Percentiles rank a stretch among this genome's conserved stretches.
phyloP scores from a whole-genome alignment of 1,139 yeast species.

The Nakaseomyces delphensis region DNA sequence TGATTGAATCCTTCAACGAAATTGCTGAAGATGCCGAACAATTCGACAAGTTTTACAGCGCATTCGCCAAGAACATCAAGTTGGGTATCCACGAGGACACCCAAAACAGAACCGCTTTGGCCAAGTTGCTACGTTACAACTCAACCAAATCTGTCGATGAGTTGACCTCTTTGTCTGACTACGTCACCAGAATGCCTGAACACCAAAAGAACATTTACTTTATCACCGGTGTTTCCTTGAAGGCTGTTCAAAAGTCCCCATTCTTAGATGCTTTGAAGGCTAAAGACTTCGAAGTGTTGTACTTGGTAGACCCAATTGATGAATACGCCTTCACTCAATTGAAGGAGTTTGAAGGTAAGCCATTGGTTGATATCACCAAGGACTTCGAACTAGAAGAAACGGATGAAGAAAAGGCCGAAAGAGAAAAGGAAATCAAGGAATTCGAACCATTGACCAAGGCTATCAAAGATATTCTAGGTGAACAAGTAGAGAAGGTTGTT shows the following conservation, averaged over 20 bases:
- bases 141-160: slow-evolving; percentile 94
- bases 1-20: slow-evolving; percentile 97
- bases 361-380: slow-evolving; percentile 96
- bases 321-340: slow-evolving; percentile 99
- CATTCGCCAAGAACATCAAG: slow-evolving; percentile 97
- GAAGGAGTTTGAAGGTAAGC: slow-evolving; percentile 99
- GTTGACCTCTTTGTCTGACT: slow-evolving; percentile 88
- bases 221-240: slow-evolving; percentile 97
- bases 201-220: slow-evolving; percentile 99
- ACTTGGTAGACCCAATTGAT: slow-evolving; percentile 98
- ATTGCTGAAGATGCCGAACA: slow-evolving; percentile 98
- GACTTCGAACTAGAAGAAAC: slow-evolving; percentile 99
- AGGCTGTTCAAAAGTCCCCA: slow-evolving; percentile 98
- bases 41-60: slow-evolving; percentile 96
- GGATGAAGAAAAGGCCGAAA: slow-evolving; percentile 89
- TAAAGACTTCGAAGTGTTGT: slow-evolving; percentile 95
- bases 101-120: slow-evolving; percentile 91
- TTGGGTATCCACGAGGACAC: slow-evolving; percentile 99
- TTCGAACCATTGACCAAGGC: slow-evolving; percentile 92
- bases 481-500: slow-evolving; percentile 98
- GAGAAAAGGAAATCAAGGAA: slow-evolving; percentile 90
- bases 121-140: slow-evolving; percentile 94
- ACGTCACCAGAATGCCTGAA: slow-evolving; percentile 99
- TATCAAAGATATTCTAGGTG: slow-evolving; percentile 94
- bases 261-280: slow-evolving; percentile 98